A percentile compares a stretch with the other conserved stretches of the same genome.
phyloP scores from a whole-genome alignment of 176 grass and related monocot genomes.

The Raddia distichophylla region DNA sequence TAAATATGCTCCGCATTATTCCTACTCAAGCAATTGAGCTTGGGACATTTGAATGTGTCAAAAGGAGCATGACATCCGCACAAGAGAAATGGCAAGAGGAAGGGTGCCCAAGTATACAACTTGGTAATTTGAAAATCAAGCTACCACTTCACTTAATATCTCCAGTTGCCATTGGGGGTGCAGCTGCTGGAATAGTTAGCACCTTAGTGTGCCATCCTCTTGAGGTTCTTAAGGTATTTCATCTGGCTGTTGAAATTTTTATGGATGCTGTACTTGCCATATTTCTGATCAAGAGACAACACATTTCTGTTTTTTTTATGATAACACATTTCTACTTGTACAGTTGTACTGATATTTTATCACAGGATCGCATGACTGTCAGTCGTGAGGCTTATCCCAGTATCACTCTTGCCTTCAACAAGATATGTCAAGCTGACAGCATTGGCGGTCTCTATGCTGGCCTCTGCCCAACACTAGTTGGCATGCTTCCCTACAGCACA shows the following conservation, averaged over 20 bases:
- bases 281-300: background rate
- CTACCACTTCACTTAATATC: slow-evolving; percentile 51
- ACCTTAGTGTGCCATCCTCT: slow-evolving; percentile 76
- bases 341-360: background rate
- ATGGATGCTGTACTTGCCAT: background rate
- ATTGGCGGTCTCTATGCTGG: slow-evolving; percentile 75
- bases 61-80: slow-evolving; percentile 47
- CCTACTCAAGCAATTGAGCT: slow-evolving; percentile 80
- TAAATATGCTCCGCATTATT: slow-evolving; percentile 71
- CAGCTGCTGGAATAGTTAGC: slow-evolving; percentile 66
- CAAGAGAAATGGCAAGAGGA: slow-evolving; percentile 58
- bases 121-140: slow-evolving; percentile 50
- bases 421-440: slow-evolving; percentile 61
- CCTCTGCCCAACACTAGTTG: slow-evolving; percentile 68
- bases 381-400: slow-evolving; percentile 67
- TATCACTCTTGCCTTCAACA: slow-evolving; percentile 64
- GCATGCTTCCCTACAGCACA: slow-evolving; percentile 94
- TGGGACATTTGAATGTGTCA: slow-evolving; percentile 70
- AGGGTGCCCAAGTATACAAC: slow-evolving; percentile 38
- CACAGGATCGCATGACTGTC: slow-evolving; percentile 76
- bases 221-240: slow-evolving; percentile 72
- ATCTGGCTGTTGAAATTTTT: slow-evolving; percentile 1
- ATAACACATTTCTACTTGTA: background rate
- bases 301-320: too few relatives aligned
- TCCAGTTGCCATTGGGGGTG: slow-evolving; percentile 66